These are phyloP conservation scores for Lactarius hengduanensis DNA, from an alignment of 768 basidiomycete species.

Conservation along the genomic window DNA sequence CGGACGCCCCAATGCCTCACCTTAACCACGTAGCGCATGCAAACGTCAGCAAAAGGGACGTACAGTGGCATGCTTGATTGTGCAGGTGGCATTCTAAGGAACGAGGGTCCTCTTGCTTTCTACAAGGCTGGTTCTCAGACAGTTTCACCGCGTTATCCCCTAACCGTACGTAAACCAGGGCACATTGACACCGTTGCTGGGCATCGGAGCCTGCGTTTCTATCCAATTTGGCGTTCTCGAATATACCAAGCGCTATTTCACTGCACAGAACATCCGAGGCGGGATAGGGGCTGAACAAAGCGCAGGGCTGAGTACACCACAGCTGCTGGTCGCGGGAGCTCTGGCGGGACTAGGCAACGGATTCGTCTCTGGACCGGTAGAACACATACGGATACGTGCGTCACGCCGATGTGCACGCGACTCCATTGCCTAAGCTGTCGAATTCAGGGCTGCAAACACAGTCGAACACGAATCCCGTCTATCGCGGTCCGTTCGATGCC, in stretches of 20 bases:
- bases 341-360: constrained; percentile 88
- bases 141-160: constrained; percentile 3
- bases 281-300: constrained; percentile 70
- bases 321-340: constrained; percentile 77
- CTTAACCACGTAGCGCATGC: constrained; percentile 66
- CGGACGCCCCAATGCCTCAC: constrained; percentile 23
- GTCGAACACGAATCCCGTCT: constrained; percentile 69
- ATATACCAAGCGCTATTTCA: constrained; percentile 78
- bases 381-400: constrained; percentile 95
- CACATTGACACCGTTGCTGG: constrained; percentile 84
- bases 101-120: constrained; percentile 91
- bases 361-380: constrained; percentile 92
- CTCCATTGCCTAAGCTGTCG: constrained; percentile 7
- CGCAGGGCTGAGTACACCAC: constrained; percentile 52
- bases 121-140: constrained; percentile 67
- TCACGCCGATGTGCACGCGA: constrained; percentile 16
- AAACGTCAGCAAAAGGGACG: constrained; percentile 88
- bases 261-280: constrained; percentile 52
- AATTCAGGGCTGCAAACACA: constrained; percentile 85
- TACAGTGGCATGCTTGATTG: constrained; percentile 87
- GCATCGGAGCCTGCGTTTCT: constrained; percentile 92
- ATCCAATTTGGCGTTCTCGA: constrained; percentile 95
- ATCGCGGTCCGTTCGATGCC: constrained; percentile 85
- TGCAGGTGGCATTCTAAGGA: constrained; percentile 84
- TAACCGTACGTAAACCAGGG: constrained; percentile 49